Percentiles rank a stretch among this genome's conserved stretches.
Evolutionary conservation across 2,329 filamentous ascomycete genomes (phyloP).

Genomic region (Fusarium oxysporum): DNA sequence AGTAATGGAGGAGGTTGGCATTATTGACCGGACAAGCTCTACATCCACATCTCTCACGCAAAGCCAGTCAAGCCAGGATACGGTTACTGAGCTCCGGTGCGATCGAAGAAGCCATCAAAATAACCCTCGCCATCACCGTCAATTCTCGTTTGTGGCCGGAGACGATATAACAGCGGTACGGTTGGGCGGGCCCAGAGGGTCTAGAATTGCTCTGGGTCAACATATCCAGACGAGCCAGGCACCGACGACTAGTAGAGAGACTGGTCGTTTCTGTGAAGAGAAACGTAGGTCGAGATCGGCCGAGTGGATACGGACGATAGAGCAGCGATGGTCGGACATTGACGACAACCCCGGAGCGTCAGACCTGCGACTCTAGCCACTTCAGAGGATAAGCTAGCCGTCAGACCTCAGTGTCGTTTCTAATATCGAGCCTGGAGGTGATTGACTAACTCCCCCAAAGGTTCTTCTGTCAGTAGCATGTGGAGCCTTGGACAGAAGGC

Average conservation of each 20-base stretch:
- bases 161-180: conserved; percentile 35
- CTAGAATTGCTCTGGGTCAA: background rate
- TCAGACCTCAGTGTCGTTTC: background rate
- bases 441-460: background rate
- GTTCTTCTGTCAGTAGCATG: background rate
- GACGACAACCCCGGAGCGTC: background rate
- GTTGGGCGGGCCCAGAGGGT: background rate
- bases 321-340: conserved; percentile 4
- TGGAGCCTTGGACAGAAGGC: background rate
- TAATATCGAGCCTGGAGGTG: background rate
- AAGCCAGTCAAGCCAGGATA: background rate
- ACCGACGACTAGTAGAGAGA: background rate
- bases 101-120: background rate
- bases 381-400: background rate
- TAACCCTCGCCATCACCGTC: conserved; percentile 34
- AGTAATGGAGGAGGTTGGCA: conserved; percentile 1
- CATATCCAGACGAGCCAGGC: background rate
- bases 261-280: background rate
- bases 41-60: background rate
- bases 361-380: background rate
- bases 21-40: background rate
- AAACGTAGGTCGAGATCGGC: conserved; percentile 29
- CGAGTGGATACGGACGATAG: conserved; percentile 22
- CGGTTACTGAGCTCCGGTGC: background rate
- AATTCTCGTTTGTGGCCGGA: conserved; percentile 47